A percentile compares a stretch with the other conserved stretches of the same genome.
phyloP scores from a whole-genome alignment of 345 rosid genomes.

The Lepidium aucheri region DNA sequence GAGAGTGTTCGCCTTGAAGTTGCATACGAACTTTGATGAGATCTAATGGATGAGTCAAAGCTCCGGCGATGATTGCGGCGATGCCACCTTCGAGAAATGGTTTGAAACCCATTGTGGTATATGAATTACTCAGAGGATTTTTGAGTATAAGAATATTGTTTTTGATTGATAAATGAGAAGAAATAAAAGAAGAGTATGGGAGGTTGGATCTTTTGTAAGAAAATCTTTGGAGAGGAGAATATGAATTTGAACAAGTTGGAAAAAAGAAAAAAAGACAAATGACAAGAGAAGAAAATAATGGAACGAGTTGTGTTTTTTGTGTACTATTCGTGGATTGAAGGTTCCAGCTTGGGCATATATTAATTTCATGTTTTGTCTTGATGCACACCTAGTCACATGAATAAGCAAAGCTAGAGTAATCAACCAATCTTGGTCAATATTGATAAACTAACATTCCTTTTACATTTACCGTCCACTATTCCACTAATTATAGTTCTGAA shows the following conservation, averaged over 20 bases:
- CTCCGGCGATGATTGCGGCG: constrained; percentile 74
- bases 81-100: constrained; percentile 80
- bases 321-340: constrained; percentile 13
- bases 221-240: constrained; percentile 14
- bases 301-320: constrained; percentile 22
- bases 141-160: neutral
- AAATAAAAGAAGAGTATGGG: neutral
- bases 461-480: neutral
- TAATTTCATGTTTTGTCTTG: constrained; percentile 8
- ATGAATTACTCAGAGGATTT: neutral
- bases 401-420: neutral
- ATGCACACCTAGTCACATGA: neutral
- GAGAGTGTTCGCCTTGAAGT: constrained; percentile 58
- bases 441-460: neutral
- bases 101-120: constrained; percentile 52
- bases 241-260: constrained; percentile 22
- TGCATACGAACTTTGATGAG: constrained; percentile 91
- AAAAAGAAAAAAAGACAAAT: constrained; percentile 16
- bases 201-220: constrained; percentile 16
- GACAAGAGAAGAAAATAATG: constrained; percentile 16
- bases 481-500: neutral
- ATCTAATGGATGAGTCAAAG: constrained; percentile 79
- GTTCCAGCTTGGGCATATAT: constrained; percentile 9
- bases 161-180: neutral
- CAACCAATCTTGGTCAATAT: neutral